Conservation (phyloP, 805 yeast genomes). For the Candida berthetii region DNA sequence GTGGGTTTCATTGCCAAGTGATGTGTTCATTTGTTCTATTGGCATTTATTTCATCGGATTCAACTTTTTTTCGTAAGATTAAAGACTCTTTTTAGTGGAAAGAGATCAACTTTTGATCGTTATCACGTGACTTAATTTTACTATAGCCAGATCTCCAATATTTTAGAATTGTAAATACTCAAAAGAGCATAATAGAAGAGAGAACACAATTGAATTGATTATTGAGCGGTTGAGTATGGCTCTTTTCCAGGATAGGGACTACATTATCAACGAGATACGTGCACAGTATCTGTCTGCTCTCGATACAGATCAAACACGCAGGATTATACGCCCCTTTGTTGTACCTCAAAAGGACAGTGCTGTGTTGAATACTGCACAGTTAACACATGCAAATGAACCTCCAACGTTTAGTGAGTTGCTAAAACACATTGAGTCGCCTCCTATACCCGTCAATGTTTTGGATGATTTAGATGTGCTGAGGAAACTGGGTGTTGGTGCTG, state of each 20-base stretch:
- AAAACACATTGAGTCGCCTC: slow-evolving; percentile 18
- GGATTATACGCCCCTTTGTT: slow-evolving; percentile 17
- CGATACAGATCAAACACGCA: slow-evolving; percentile 17
- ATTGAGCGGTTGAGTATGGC: no score
- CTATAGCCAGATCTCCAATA: background rate
- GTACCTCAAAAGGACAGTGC: background rate
- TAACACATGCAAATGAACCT: background rate
- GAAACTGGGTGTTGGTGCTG: slow-evolving; percentile 1
- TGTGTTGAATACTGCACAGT: background rate
- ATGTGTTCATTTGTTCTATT: background rate
- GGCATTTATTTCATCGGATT: no score
- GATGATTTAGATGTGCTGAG: slow-evolving; percentile 13
- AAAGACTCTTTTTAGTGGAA: no score
- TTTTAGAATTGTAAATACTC: background rate
- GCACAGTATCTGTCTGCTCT: slow-evolving; percentile 11
- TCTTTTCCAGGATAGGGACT: slow-evolving; percentile 6
- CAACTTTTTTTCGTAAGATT: no score
- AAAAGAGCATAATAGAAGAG: background rate
- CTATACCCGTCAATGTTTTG: slow-evolving; percentile 21
- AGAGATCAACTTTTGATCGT: no score
- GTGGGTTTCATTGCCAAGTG: no score
- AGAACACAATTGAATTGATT: no score
- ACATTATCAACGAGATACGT: slow-evolving; percentile 14
- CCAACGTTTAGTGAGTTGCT: slow-evolving; percentile 2
- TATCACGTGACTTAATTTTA: background rate